Evolutionary conservation across 208 protist species (phyloP), one percentile per base, ranked within the genome.

Genomic region (Leishmania martiniquensis): DNA sequence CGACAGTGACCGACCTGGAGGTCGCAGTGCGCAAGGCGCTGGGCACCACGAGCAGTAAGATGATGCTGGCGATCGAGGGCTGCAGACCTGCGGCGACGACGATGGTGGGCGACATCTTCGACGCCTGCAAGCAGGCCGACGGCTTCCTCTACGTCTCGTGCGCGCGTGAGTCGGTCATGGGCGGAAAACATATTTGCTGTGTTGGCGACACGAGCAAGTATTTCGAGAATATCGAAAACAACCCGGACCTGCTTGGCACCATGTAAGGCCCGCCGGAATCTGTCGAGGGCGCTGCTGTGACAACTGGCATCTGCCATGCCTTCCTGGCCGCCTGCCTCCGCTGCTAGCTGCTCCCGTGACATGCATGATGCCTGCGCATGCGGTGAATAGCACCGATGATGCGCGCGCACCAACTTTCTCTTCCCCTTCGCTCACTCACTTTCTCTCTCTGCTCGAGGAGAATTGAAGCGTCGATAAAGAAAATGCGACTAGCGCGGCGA

Each of bases 141-240:
- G 81, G 81, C 66, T 78, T 85, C 55, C 81, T 85, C 49, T 67
- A 85, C 76, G 81, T 85, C 10, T 69, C 76, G 6, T 62, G 72
- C 60, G 54, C 68, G 37, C 42, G 45, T 4, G 81, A 85, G 65
- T 44, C 54, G 2, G 37, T 66, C 3, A 78, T 85, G 75, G 81
- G 81, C 73, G 54, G 57, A 42, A 57, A 42, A 20, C 45, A 69
- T 45, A 0, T 68, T 51, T 80, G 65, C 76, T 80, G 76, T 51
- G 20, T 72, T 3, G 42, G 55, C 57, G 47, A 74, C 68, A 75
- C 68, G 2, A 57, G 68, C 42, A 37, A 57, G 6, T 69, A 69
- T 62, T 71, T 80, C 1, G 66, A 12, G 25, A 68, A 80, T 25
- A 54, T 80, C 42, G 76, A 80, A 68, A 75, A 80, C 51, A 80